Conservation (phyloP, 768 basidiomycete genomes). For the Mrakia frigida region DNA sequence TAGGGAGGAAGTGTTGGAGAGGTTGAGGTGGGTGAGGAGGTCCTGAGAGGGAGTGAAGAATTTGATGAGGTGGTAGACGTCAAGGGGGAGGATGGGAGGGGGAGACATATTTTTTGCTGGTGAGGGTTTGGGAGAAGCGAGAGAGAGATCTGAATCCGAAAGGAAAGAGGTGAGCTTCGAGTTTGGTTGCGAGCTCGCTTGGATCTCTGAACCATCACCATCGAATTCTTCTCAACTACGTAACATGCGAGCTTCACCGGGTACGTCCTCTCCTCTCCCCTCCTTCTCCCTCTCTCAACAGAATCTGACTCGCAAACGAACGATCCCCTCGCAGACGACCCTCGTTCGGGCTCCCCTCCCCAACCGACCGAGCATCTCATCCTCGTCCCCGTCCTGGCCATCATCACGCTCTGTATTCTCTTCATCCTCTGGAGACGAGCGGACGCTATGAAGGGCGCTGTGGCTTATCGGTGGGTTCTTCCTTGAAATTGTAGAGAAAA, state of each 20-base stretch:
- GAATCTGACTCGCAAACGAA: not conserved
- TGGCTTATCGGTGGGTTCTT: not conserved
- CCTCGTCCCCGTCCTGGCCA: not conserved
- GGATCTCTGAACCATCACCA: too few species aligned
- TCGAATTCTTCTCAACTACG: not conserved
- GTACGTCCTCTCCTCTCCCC: not conserved
- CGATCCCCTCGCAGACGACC: not conserved
- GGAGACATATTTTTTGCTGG: too few species aligned
- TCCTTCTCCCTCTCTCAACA: not conserved
- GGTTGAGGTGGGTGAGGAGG: not conserved
- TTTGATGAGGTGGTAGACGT: conserved; percentile 2
- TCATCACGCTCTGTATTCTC: not conserved
- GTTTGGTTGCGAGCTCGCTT: not conserved
- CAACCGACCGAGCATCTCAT: not conserved
- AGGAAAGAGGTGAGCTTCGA: too few species aligned
- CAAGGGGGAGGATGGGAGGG: not conserved
- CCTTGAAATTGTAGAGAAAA: not conserved
- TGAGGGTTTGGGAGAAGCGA: too few species aligned
- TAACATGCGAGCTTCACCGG: not conserved
- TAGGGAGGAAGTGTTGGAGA: not conserved
- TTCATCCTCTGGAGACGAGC: conserved; percentile 2
- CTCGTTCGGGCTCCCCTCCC: not conserved
- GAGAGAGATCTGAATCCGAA: too few species aligned
- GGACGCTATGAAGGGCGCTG: not conserved
- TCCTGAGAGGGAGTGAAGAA: not conserved